A percentile compares a stretch with the other conserved stretches of the same genome.
phyloP scores from a whole-genome alignment of 768 basidiomycete species.

The Serendipita sp. region DNA sequence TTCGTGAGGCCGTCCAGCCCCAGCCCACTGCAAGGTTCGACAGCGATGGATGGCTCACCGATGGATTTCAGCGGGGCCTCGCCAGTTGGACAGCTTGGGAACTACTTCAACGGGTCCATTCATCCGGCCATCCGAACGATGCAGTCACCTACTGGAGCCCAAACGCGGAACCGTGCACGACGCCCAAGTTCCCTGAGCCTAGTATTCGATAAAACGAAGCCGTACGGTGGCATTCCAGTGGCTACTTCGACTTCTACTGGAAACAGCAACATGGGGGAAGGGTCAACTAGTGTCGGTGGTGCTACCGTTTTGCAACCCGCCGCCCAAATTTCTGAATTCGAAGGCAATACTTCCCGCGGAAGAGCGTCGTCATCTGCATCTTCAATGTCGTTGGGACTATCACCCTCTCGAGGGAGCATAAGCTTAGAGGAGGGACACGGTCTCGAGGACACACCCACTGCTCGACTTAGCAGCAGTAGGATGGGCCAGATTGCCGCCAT shows the following conservation, averaged over 20 bases:
- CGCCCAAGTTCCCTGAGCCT: conserved; percentile 5
- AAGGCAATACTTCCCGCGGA: background rate
- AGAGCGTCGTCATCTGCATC: background rate
- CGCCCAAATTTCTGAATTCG: background rate
- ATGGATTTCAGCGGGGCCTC: background rate
- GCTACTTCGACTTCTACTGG: background rate
- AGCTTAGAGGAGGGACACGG: background rate
- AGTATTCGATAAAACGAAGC: conserved; percentile 1
- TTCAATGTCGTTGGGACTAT: background rate
- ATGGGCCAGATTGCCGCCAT: background rate
- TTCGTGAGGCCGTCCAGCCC: background rate
- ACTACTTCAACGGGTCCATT: background rate
- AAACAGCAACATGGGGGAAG: background rate
- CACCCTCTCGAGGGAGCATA: background rate
- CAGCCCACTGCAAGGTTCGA: background rate
- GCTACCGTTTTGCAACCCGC: background rate
- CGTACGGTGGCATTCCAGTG: background rate
- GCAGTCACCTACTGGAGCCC: background rate
- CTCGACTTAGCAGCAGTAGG: background rate
- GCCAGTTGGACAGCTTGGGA: background rate
- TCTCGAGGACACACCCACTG: background rate
- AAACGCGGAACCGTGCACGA: background rate
- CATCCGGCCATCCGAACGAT: background rate
- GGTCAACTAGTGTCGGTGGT: background rate
- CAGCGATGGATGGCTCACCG: background rate